Base-by-base conservation (phyloP, 306 rosid genomes). In the Senna tora region DNA sequence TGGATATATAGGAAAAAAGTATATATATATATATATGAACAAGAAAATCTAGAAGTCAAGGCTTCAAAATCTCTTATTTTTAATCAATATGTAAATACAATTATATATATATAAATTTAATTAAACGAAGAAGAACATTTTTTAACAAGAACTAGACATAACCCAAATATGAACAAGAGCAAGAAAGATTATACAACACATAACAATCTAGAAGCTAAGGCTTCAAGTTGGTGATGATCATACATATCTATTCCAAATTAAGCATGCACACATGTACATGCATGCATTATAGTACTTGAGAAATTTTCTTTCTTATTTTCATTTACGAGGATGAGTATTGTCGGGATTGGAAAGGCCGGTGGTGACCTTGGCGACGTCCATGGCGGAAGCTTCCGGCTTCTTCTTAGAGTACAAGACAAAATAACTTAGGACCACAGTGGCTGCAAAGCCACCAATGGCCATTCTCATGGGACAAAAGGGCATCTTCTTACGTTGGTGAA, bases 361-460 rank as follows among this genome's bases (percentile, higher is more conserved):
- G 38, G 81, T 42, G 63, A 85, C 90, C 86, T 80, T 88, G 5
- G 96, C 96, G 46, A 87, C 88, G 22, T 89, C 92, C 33, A 79
- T 10, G 2, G 92, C 88, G 7, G 92, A 81, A 36, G 96, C 92
- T 75, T 89, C 92, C 0, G 90, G 92, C 82, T 87, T 87, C 83
- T 89, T 89, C 66, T 83, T 85, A 75, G 87, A 61, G 81, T 83
- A 84, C 39, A 89, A 79, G 6, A 87, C 82, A 0, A 79, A 46
- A 73, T 77, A 89, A 36, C 84, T 90, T 0, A 89, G n/a, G 16
- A 83, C 80, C 34, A 76, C 21, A 1, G 81, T 72, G 10, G 77
- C 71, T 21, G 84, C 96, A 42, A 89, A 81, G 1, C 96, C 92
- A 0, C 80, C 90, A 20, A 83, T 19, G 9, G 88, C 92, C 88